These are phyloP conservation scores for Dittrichia graveolens DNA, from an alignment of 129 eudicot genomes.

Conservation along the genomic window DNA sequence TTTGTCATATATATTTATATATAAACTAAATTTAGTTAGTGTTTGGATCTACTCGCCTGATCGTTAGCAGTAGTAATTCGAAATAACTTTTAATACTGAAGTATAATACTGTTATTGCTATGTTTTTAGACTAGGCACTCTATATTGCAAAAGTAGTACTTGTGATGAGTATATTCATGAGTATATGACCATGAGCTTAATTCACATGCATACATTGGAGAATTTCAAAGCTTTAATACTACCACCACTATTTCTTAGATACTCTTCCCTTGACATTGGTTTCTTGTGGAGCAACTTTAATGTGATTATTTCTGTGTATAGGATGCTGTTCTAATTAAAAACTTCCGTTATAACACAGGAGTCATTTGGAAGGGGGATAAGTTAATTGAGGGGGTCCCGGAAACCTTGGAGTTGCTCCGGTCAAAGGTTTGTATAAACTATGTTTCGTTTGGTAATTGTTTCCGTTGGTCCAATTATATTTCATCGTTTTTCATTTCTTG, in stretches of 20 bases:
- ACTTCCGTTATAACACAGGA: constrained; percentile 43
- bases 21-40: not conserved
- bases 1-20: too few relatives aligned
- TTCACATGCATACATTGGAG: constrained; percentile 1
- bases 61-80: not conserved
- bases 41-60: not conserved
- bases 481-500: not conserved
- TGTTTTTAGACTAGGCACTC: not conserved
- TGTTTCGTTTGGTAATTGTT: not conserved
- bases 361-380: constrained; percentile 98
- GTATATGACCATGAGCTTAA: not conserved
- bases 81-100: constrained; percentile 2
- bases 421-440: constrained; percentile 55
- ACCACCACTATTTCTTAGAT: constrained; percentile 6
- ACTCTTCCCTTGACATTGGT: not conserved
- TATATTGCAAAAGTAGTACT: not conserved
- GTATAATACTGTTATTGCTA: not conserved
- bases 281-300: constrained; percentile 1
- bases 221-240: not conserved
- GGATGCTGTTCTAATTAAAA: not conserved
- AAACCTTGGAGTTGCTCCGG: constrained; percentile 94
- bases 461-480: too few relatives aligned
- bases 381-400: constrained; percentile 92
- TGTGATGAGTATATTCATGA: not conserved
- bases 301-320: constrained; percentile 10